Evolutionary conservation across 1,284 basidiomycete species (phyloP), one percentile per base, ranked within the genome.

Genomic region (Blastosporella zonata): DNA sequence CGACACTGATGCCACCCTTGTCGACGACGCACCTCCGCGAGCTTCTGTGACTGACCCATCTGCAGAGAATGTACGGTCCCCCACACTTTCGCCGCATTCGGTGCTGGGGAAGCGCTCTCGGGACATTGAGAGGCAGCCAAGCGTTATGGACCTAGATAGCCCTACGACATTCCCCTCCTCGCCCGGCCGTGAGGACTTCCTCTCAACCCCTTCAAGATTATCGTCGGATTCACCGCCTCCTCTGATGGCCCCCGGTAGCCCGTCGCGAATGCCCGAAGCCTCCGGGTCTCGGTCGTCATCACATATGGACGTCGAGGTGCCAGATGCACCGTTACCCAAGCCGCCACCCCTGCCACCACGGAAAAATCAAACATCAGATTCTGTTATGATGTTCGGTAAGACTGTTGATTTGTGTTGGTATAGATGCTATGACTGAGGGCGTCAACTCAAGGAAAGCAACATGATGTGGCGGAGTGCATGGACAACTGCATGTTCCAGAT

Each of bases 401-500:
- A 2, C 18, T 37, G 20, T 41, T 29, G 15, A n/a, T n/a, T 17
- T 37, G 6, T 45, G 8, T 8, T 23, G 6, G n/a, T 20, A 22
- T 37, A 17, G 2, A 3, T 21, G 29, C 36, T n/a, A 28, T 28
- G 15, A 29, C 27, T 27, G 42, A 44, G 12, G 39, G 20, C 31
- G n/a, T 22, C 4, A 2, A 31, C 3, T 20, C 60, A 83, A 55
- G 93, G 93, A n/a, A 87, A 90, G 56, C 96, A 99, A 62, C 96
- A 99, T 63, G 96, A 99, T 64, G 95, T 98, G 2, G 90, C 95
- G 0, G 96, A 99, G 69, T 97, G 96, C 67, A 90, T 99, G 82
- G 95, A 99, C 69, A 99, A 99, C 61, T 95, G 96, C 70, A 88
- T 99, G 74, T 97, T 97, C 69, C 97, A 99, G 68, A 91, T 99